Base-by-base conservation (phyloP, 2,329 filamentous ascomycete genomes). In the Fusarium nodosum region DNA sequence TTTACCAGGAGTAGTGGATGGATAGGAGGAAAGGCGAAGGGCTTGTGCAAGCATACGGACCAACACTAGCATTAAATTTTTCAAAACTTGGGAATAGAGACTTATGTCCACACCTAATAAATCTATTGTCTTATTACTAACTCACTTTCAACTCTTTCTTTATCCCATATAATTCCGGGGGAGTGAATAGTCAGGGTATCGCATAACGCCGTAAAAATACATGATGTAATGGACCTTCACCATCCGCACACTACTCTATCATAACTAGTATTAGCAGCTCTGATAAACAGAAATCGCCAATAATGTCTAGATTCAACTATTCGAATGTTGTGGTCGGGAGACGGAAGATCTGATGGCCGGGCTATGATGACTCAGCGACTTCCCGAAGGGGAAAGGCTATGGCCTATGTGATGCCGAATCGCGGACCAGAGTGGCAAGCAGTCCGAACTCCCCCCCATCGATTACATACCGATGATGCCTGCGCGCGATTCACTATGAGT, bases 371-470 rank as follows among this genome's bases (percentile, higher is more conserved):
- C 68, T 75, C 73, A 75, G 73, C 73, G 48, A 16, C 1, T n/a
- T 28, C 55, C 64, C 41, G 51, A 64, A 72, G 59, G 42, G 59
- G 73, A 72, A 74, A 73, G 72, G 73, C n/a, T 20, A 18, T 41
- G 6, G 60, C 63, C 66, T 69, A 71, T 62, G 72, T 71, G 73
- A 73, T 75, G 72, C 73, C 73, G 73, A 75, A 66, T 48, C 65
- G 66, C 73, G 73, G 70, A 74, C 57, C 59, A 68, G 55, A 68
- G 73, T 75, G 73, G 73, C 73, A 75, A 74, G 73, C 65, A 64
- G 62, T 66, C 70, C 54, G 66, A 56, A 73, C 57, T 55, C 57
- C 60, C 52, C 52, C 54, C 65, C 66, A 67, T 62, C 46, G 48
- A 72, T 50, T 64, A 56, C 60, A 66, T 56, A 47, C 60, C 55